Conservation (phyloP, 2,329 filamentous ascomycete species). For the Verticillium longisporum region DNA sequence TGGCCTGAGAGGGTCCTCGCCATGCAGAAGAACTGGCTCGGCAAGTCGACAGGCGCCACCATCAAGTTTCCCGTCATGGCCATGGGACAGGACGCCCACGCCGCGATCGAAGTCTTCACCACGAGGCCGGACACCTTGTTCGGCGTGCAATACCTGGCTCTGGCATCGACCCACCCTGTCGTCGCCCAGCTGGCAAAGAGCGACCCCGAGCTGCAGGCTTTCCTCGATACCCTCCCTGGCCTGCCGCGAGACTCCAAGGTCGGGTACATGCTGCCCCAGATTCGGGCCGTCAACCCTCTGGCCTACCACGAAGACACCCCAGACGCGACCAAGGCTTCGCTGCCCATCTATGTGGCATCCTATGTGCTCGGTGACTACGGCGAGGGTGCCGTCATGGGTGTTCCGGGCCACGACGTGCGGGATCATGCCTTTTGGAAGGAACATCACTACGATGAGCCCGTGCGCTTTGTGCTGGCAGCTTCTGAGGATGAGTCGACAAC, state of each 20-base stretch:
- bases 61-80: slow-evolving; percentile 61
- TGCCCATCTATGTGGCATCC: slow-evolving; percentile 75
- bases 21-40: slow-evolving; percentile 87
- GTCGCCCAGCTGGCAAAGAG: slow-evolving; percentile 53
- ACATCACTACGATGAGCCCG: slow-evolving; percentile 53
- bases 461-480: slow-evolving; percentile 56
- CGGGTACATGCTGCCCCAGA: slow-evolving; percentile 59
- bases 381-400: slow-evolving; percentile 85
- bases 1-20: slow-evolving; percentile 81
- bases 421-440: slow-evolving; percentile 76
- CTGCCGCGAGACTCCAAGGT: slow-evolving; percentile 50
- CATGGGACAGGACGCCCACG: slow-evolving; percentile 29
- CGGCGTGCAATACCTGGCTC: slow-evolving; percentile 76
- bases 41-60: slow-evolving; percentile 66
- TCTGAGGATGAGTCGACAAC: slow-evolving; percentile 41
- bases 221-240: slow-evolving; percentile 56
- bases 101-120: slow-evolving; percentile 68
- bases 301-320: slow-evolving; percentile 44
- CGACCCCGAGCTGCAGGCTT: slow-evolving; percentile 57
- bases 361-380: slow-evolving; percentile 84
- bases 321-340: slow-evolving; percentile 42
- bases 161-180: slow-evolving; percentile 67
- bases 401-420: slow-evolving; percentile 74
- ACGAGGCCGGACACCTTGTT: slow-evolving; percentile 83
- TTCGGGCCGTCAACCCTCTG: slow-evolving; percentile 61